Conservation (phyloP, 805 yeast species). For the Candida nanaspora region DNA sequence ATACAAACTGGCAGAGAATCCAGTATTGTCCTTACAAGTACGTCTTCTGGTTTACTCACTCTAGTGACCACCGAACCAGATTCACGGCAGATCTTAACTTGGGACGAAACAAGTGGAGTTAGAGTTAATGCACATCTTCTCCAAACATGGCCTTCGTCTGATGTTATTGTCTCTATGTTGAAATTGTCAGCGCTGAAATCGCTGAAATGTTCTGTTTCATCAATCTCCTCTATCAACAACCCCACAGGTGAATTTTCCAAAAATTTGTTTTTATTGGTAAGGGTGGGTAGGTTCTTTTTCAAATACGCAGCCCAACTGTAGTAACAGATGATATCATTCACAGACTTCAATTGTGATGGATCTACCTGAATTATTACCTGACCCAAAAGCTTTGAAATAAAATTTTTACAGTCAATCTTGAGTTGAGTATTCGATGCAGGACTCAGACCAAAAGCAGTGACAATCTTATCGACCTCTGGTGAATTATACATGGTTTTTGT, state of each 20-base stretch:
- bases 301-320: neutral
- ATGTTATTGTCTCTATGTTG: slow-evolving; percentile 7
- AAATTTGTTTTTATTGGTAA: neutral
- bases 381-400: neutral
- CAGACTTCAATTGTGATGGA: neutral
- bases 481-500: neutral
- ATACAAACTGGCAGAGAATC: slow-evolving; percentile 18
- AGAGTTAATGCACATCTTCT: slow-evolving; percentile 29
- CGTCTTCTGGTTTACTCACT: slow-evolving; percentile 1
- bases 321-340: neutral
- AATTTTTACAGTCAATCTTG: neutral
- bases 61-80: slow-evolving; percentile 21
- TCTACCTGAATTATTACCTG: neutral
- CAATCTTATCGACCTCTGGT: neutral
- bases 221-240: slow-evolving; percentile 8
- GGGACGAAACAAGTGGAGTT: slow-evolving; percentile 28
- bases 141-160: slow-evolving; percentile 28
- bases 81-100: slow-evolving; percentile 27
- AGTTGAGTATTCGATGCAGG: neutral
- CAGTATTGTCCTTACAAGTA: slow-evolving; percentile 10
- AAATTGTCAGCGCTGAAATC: neutral
- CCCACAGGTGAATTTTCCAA: neutral
- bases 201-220: slow-evolving; percentile 8
- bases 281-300: neutral
- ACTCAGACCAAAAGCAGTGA: neutral